These are phyloP conservation scores for Podaxis sp. DNA, from an alignment of 768 basidiomycete genomes.

Conservation along the genomic window DNA sequence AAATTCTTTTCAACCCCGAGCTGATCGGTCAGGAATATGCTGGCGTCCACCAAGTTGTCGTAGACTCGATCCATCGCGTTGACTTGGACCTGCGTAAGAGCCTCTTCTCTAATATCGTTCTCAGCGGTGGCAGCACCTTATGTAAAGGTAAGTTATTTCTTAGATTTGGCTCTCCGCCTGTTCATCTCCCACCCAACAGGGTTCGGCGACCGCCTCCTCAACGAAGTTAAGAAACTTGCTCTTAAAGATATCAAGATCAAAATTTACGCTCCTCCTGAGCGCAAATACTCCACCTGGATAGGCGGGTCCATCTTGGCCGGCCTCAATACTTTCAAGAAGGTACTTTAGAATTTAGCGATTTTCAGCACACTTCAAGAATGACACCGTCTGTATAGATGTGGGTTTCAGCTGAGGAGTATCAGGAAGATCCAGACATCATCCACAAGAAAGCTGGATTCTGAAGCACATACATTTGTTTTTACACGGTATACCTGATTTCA, in stretches of 20 bases:
- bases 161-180: neutral
- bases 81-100: slow-evolving; percentile 95
- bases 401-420: slow-evolving; percentile 99
- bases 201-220: slow-evolving; percentile 92
- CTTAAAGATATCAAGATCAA: slow-evolving; percentile 97
- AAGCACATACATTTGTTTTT: slow-evolving; percentile 5
- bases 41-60: slow-evolving; percentile 96
- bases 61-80: slow-evolving; percentile 96
- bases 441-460: slow-evolving; percentile 92
- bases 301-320: slow-evolving; percentile 97
- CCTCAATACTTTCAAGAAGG: slow-evolving; percentile 97
- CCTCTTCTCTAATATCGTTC: slow-evolving; percentile 93
- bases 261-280: slow-evolving; percentile 98
- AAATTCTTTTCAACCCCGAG: slow-evolving; percentile 97
- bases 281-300: slow-evolving; percentile 97
- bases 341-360: slow-evolving; percentile 21
- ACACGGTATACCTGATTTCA: neutral
- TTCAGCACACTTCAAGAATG: slow-evolving; percentile 11
- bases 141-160: slow-evolving; percentile 65
- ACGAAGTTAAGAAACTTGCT: slow-evolving; percentile 95
- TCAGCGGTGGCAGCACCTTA: slow-evolving; percentile 94
- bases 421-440: slow-evolving; percentile 98
- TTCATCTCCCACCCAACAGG: slow-evolving; percentile 36
- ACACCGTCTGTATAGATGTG: slow-evolving; percentile 72
- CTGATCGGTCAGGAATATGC: slow-evolving; percentile 94